phyloP scores from a whole-genome alignment of 805 yeast species.

The Candida nonsorbophila region DNA sequence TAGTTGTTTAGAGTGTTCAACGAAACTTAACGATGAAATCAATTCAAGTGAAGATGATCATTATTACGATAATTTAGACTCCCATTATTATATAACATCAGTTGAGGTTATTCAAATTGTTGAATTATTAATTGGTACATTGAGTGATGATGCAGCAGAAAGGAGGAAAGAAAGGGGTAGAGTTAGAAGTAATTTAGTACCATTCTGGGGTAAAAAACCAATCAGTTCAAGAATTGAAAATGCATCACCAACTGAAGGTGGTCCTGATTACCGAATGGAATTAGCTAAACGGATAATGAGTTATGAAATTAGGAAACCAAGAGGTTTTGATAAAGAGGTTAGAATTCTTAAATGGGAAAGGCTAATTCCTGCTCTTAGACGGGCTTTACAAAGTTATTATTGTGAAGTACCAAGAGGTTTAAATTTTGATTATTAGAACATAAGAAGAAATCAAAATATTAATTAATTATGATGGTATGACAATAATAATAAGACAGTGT shows the following conservation, averaged over 20 bases:
- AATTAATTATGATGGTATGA: not conserved
- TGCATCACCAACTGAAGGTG: constrained; percentile 8
- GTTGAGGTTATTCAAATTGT: constrained; percentile 65
- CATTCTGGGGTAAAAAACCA: constrained; percentile 62
- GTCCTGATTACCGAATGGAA: constrained; percentile 41
- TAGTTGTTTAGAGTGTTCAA: constrained; percentile 50
- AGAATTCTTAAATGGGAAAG: constrained; percentile 58
- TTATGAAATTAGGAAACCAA: constrained; percentile 56
- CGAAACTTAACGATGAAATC: constrained; percentile 7
- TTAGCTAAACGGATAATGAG: constrained; percentile 63
- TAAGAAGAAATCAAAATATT: not conserved
- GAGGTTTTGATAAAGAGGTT: constrained; percentile 67
- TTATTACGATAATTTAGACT: constrained; percentile 1
- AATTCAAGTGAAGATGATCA: constrained; percentile 3
- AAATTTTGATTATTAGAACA: too few species aligned
- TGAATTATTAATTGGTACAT: constrained; percentile 53
- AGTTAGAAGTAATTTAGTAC: constrained; percentile 59
- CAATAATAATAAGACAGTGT: not conserved
- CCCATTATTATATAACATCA: constrained; percentile 50
- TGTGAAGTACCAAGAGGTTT: constrained; percentile 45
- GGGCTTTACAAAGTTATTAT: constrained; percentile 64
- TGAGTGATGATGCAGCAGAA: constrained; percentile 40
- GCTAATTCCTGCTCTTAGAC: constrained; percentile 51
- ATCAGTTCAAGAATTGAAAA: constrained; percentile 42
- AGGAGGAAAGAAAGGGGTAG: constrained; percentile 63